phyloP scores from a whole-genome alignment of 495 filamentous ascomycete species.

The Thermothielavioides terrestris region DNA sequence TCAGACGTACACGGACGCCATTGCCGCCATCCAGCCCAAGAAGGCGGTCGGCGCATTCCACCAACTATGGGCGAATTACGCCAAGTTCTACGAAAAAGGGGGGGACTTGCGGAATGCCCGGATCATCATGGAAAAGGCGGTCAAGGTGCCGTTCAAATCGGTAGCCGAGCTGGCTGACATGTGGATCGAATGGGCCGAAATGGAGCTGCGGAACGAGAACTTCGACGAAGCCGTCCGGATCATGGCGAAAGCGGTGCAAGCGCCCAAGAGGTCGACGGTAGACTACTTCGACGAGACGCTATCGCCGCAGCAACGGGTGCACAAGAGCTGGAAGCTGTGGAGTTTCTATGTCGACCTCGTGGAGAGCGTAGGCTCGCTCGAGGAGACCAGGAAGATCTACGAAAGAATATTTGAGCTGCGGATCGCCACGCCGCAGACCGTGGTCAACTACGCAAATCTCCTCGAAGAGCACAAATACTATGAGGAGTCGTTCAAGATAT shows the following conservation, averaged over 20 bases:
- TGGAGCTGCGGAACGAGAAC: constrained; percentile 93
- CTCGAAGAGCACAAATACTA: constrained; percentile 93
- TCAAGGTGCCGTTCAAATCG: constrained; percentile 93
- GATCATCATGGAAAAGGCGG: constrained; percentile 93
- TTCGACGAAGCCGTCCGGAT: constrained; percentile 90
- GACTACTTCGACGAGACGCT: constrained; percentile 97
- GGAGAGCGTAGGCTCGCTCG: constrained; percentile 82
- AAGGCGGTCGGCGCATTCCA: constrained; percentile 92
- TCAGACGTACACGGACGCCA: constrained; percentile 90
- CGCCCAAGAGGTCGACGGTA: constrained; percentile 86
- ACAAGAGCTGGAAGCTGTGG: constrained; percentile 99
- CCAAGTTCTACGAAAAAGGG: constrained; percentile 91
- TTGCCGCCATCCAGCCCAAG: constrained; percentile 86
- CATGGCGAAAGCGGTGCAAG: constrained; percentile 94
- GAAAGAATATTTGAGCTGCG: constrained; percentile 97
- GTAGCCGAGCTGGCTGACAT: constrained; percentile 92
- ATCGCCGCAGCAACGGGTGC: constrained; percentile 88
- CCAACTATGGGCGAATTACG: constrained; percentile 94
- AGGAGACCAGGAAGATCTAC: constrained; percentile 90
- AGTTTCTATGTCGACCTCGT: constrained; percentile 99
- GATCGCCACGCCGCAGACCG: constrained; percentile 95
- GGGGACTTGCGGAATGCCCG: constrained; percentile 78
- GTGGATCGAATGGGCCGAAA: constrained; percentile 98
- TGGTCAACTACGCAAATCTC: constrained; percentile 96
- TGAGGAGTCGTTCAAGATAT: constrained; percentile 96